Evolutionary conservation across 1,139 yeast species (phyloP).

Genomic region (Petasospora fabianii): DNA sequence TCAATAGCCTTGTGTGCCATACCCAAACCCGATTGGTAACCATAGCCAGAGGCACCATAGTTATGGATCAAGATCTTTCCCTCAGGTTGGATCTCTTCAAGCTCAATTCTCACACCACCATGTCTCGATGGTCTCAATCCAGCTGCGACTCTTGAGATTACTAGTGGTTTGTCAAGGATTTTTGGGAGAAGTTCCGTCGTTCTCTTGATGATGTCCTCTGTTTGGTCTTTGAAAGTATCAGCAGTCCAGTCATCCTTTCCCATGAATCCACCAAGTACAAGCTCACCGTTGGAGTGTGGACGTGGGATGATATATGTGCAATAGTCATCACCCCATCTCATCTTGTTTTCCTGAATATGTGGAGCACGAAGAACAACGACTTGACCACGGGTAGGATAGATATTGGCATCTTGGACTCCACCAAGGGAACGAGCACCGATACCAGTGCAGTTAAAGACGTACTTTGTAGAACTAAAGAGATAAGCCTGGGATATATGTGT

Average conservation of each 20-base stretch:
- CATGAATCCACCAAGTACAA: conserved; percentile 65
- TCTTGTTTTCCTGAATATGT: conserved; percentile 43
- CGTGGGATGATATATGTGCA: conserved; percentile 71
- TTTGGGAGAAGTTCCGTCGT: conserved; percentile 53
- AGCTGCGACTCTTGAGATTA: conserved; percentile 52
- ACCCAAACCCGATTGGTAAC: conserved; percentile 70
- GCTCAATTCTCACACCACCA: conserved; percentile 65
- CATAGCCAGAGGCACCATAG: conserved; percentile 77
- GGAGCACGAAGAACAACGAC: conserved; percentile 62
- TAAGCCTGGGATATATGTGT: conserved; percentile 56
- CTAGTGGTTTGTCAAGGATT: conserved; percentile 36
- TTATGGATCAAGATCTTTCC: conserved; percentile 50
- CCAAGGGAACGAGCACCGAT: conserved; percentile 54
- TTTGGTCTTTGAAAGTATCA: conserved; percentile 50
- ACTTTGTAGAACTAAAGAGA: conserved; percentile 32
- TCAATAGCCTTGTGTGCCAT: conserved; percentile 51
- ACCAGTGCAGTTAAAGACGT: conserved; percentile 69
- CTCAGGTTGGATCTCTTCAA: conserved; percentile 35
- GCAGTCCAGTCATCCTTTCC: conserved; percentile 57
- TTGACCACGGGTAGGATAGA: conserved; percentile 68
- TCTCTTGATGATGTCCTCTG: conserved; percentile 55
- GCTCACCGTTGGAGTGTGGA: conserved; percentile 56
- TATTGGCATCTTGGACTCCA: conserved; percentile 52
- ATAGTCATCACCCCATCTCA: conserved; percentile 49
- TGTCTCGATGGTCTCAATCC: conserved; percentile 69